These are phyloP conservation scores for Alternaria arborescens DNA, from an alignment of 2,329 filamentous ascomycete genomes.

Conservation along the genomic window DNA sequence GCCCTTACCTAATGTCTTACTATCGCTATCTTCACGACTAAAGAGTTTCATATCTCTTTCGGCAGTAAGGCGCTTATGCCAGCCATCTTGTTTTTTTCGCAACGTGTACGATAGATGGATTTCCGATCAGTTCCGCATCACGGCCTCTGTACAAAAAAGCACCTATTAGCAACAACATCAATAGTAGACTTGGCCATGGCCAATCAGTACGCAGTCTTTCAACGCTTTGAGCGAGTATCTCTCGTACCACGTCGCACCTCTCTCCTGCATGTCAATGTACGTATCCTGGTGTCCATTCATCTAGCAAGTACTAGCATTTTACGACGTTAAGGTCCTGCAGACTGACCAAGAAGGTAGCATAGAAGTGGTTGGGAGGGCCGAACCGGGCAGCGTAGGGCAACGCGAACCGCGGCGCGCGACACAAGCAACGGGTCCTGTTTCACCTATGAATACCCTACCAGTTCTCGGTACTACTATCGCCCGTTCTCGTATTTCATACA, in stretches of 20 bases:
- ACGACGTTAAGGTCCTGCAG: conserved; percentile 37
- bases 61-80: conserved; percentile 14
- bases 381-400: conserved; percentile 31
- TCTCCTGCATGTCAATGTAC: conserved; percentile 39
- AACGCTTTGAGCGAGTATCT: conserved; percentile 22
- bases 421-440: conserved; percentile 44
- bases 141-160: conserved; percentile 51
- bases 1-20: conserved; percentile 49
- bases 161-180: conserved; percentile 44
- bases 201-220: conserved; percentile 26
- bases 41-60: conserved; percentile 25
- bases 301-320: conserved; percentile 22
- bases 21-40: conserved; percentile 46
- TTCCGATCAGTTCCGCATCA: conserved; percentile 34
- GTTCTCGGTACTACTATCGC: conserved; percentile 30
- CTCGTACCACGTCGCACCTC: conserved; percentile 35
- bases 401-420: conserved; percentile 31
- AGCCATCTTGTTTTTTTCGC: conserved; percentile 24
- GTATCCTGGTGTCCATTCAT: conserved; percentile 35
- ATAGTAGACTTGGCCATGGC: conserved; percentile 36
- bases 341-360: conserved; percentile 31
- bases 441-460: conserved; percentile 33
- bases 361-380: conserved; percentile 31
- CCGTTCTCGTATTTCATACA: conserved; percentile 24
- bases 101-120: conserved; percentile 48